phyloP scores from a whole-genome alignment of 768 basidiomycete genomes.

The Podaxis rugospora region DNA sequence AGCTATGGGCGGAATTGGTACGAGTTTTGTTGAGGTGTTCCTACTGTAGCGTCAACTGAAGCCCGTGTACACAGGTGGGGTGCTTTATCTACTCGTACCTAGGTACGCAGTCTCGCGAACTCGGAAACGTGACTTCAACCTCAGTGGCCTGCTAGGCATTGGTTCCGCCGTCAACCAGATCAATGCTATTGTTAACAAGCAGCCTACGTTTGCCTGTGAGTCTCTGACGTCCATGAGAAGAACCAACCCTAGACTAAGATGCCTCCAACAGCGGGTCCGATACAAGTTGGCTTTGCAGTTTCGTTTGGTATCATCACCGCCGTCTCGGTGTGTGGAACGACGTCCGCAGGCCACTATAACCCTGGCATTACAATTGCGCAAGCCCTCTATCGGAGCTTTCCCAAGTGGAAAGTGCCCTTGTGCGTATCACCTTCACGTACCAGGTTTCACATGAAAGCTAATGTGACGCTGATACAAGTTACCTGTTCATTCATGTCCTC shows the following conservation, averaged over 20 bases:
- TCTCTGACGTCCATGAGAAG: background rate
- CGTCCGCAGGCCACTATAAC: constrained; percentile 3
- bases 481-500: background rate
- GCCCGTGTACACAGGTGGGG: background rate
- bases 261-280: background rate
- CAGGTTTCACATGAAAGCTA: background rate
- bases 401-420: constrained; percentile 1
- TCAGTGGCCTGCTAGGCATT: background rate
- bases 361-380: constrained; percentile 3
- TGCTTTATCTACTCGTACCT: constrained; percentile 7
- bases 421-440: background rate
- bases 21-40: background rate
- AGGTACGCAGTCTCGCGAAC: background rate
- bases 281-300: constrained; percentile 19
- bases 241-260: background rate
- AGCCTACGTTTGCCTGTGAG: constrained; percentile 4
- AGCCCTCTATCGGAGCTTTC: background rate
- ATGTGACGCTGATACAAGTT: background rate
- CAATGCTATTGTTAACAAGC: constrained; percentile 4
- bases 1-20: constrained; percentile 8
- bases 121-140: background rate
- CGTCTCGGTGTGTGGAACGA: constrained; percentile 3
- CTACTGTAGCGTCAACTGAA: background rate
- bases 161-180: background rate
- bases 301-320: constrained; percentile 19